phyloP scores from a whole-genome alignment of 306 rosid genomes.

The Luffa acutangula region DNA sequence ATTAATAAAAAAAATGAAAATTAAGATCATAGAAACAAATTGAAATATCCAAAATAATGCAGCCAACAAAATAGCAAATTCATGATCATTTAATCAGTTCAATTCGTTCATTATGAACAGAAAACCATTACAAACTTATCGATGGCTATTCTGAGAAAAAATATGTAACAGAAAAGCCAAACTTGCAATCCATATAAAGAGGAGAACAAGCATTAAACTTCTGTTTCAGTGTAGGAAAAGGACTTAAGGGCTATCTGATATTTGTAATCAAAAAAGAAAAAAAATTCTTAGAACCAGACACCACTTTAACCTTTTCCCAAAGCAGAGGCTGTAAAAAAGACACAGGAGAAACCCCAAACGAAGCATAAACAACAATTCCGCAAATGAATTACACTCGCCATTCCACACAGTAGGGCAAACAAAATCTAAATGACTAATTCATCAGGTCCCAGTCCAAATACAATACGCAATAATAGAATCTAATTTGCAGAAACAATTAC shows the following conservation, averaged over 20 bases:
- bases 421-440: not conserved
- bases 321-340: not conserved
- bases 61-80: not conserved
- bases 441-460: not conserved
- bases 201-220: constrained; percentile 43
- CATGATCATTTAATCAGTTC: not conserved
- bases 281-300: not conserved
- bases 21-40: not conserved
- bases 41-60: not conserved
- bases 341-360: not conserved
- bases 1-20: not conserved
- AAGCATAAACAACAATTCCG: not conserved
- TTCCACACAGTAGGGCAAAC: not conserved
- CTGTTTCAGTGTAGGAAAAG: constrained; percentile 28
- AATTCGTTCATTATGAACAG: not conserved
- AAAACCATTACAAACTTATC: not conserved
- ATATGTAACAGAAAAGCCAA: constrained; percentile 48
- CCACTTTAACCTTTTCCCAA: not conserved
- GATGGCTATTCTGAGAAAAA: not conserved
- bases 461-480: not conserved
- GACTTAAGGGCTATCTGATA: not conserved
- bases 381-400: not conserved
- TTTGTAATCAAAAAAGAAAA: not conserved
- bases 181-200: constrained; percentile 33
- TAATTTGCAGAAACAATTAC: not conserved